Conservation (phyloP, 169 alveolate genomes). For the Perkinsus olseni region DNA sequence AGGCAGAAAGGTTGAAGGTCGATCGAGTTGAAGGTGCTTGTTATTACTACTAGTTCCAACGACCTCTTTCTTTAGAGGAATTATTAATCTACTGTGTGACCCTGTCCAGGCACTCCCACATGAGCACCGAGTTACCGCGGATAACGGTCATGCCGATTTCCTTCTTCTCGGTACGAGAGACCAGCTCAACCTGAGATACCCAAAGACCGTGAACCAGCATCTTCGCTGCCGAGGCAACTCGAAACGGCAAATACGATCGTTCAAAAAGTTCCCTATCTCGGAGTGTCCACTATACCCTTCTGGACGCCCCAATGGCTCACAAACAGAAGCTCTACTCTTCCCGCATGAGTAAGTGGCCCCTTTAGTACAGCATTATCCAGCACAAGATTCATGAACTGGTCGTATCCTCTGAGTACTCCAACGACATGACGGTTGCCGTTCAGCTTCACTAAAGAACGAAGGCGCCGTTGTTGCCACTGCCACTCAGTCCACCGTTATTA, state of each 20-base stretch:
- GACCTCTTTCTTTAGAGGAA: background rate
- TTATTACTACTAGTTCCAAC: background rate
- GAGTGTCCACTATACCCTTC: too few species aligned
- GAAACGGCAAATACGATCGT: too few species aligned
- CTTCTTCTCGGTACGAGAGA: conserved; percentile 55
- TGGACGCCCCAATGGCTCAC: too few species aligned
- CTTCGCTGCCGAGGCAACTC: too few species aligned
- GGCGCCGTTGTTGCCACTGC: background rate
- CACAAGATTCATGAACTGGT: conserved; percentile 95
- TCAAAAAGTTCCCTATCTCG: too few species aligned
- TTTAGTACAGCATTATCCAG: conserved; percentile 80
- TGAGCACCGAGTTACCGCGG: conserved; percentile 92
- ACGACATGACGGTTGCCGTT: conserved; percentile 73
- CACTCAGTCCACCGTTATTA: conserved; percentile 9
- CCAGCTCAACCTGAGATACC: conserved; percentile 12
- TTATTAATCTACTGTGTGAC: conserved; percentile 39
- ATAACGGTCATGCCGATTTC: conserved; percentile 93
- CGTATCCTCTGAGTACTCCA: conserved; percentile 97
- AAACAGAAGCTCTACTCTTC: too few species aligned
- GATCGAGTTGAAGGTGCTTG: too few species aligned
- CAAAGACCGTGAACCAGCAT: background rate
- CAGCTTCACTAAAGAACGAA: background rate
- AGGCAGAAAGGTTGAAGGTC: too few species aligned
- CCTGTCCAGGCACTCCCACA: conserved; percentile 98
- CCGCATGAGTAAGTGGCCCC: too few species aligned